A percentile compares a stretch with the other conserved stretches of the same genome.
phyloP scores from a whole-genome alignment of 352 stramenopile species.

The Hyphochytrium catenoides region DNA sequence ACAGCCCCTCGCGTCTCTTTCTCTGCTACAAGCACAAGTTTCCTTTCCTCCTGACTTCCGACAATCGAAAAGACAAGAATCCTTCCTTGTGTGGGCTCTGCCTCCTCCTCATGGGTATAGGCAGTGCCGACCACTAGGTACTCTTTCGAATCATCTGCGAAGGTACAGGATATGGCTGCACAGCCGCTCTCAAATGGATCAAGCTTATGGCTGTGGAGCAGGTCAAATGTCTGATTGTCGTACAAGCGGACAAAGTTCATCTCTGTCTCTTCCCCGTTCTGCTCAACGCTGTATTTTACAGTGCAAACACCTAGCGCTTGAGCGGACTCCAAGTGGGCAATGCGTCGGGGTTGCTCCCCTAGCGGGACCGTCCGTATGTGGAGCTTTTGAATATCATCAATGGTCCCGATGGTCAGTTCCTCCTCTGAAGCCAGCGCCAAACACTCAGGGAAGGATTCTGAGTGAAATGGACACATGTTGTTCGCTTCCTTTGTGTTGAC shows the following conservation, averaged over 20 bases:
- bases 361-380: slow-evolving; percentile 89
- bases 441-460: slow-evolving; percentile 73
- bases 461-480: slow-evolving; percentile 76
- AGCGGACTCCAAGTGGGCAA: slow-evolving; percentile 53
- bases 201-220: slow-evolving; percentile 51
- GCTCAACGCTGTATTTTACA: slow-evolving; percentile 45
- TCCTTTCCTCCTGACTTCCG: slow-evolving; percentile 46
- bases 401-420: slow-evolving; percentile 82
- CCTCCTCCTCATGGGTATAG: slow-evolving; percentile 78
- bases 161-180: slow-evolving; percentile 46
- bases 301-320: slow-evolving; percentile 56
- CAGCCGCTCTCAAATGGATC: slow-evolving; percentile 63
- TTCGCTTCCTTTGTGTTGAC: slow-evolving; percentile 71
- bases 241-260: slow-evolving; percentile 77
- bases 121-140: slow-evolving; percentile 67
- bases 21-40: slow-evolving; percentile 65
- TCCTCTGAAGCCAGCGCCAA: slow-evolving; percentile 83
- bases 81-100: slow-evolving; percentile 79
- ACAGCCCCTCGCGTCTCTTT: slow-evolving; percentile 81
- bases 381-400: slow-evolving; percentile 97
- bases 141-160: slow-evolving; percentile 41
- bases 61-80: slow-evolving; percentile 76
- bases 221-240: slow-evolving; percentile 90
- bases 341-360: slow-evolving; percentile 72
- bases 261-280: slow-evolving; percentile 54